Evolutionary conservation across 1,139 yeast species (phyloP), one percentile per base, ranked within the genome.

Genomic region (Arxiozyma slooffiae): DNA sequence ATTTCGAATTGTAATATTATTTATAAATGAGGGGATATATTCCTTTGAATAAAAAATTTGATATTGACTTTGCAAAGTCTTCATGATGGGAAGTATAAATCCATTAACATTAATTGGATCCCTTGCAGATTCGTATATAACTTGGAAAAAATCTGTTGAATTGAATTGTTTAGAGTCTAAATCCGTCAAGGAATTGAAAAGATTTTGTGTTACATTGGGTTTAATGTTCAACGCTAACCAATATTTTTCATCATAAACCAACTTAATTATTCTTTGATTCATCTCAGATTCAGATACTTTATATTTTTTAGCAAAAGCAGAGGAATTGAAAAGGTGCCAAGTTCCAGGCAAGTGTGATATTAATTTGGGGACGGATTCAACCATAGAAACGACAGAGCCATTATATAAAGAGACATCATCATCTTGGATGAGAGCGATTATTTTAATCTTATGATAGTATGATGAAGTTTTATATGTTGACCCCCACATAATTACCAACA

Each of bases 201-300:
- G 57, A 22, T 59, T 51, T 30, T 57, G 56, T 2, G 85, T 77
- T 1, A 77, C 71, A 52, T 76, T 75, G 40, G 75, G 69, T 22
- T 58, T 60, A 24, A 80, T 72, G 53, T 77, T 75, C 24, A 79
- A 59, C 0, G 77, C 76, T 38, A 72, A 71, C 85, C 85, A 81
- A 59, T 72, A 79, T 67, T 74, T 62, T 62, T 78, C 76, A 45
- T 71, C 72, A 58, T 75, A 76, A 4, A 81, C 70, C 49, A 67
- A 60, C 14, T 70, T 57, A n/a, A 62, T 40, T n/a, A 75, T 59
- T 52, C 74, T 73, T 17, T 68, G 68, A 9, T 66, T 62, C 3
- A 72, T 57, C 24, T 70, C 71, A 48, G 66, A 62, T 50, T 48
- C 43, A 16, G 68, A 57, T 0, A 60, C 58, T 4, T 78, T 77